Evolutionary conservation across 805 yeast species (phyloP), one percentile per base, ranked within the genome.

Genomic region (Saturnispora hagleri): DNA sequence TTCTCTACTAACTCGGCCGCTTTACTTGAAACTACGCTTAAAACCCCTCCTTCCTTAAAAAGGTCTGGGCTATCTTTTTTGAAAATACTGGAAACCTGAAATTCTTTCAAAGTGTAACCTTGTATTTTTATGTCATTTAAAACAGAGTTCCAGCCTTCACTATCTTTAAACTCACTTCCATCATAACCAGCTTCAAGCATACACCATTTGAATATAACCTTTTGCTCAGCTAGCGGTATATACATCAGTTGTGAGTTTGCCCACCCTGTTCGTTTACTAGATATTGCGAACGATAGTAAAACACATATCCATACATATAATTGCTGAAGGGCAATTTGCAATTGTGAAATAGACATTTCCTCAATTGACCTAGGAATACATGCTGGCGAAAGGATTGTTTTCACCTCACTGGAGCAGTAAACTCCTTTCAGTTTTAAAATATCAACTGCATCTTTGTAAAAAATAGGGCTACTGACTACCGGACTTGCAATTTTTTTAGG

Each of bases 251-350:
- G 63, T 1, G 66, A 58, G 45, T 59, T 52, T 4, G 65, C 66
- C 66, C 63, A 64, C 9, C 66, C 64, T 57, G 53, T 57, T 44
- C 62, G 46, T 18, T 56, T 59, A 8, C 65, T 60, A 6, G 62
- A 47, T 3, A 63, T 60, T 15, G 63, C 58, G 40, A 59, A 50
- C 12, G 56, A 57, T 24, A 65, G 46, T 3, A 65, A 35, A 18
- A 64, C 34, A 26, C 65, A 60, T 31, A 60, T 56, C 47, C 59
- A 58, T 13, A 53, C 51, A 51, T 62, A 63, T 5, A 62, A 48
- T 26, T 64, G 64, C 34, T 57, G 46, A 33, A 56, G 20, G 3
- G 43, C 47, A 15, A 43, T 24, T 38, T 43, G 46, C 27, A 49
- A 49, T 27, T 49, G 33, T 9, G 8, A n/a, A 43, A 49, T 20